Base-by-base conservation (phyloP, 352 stramenopile genomes). In the Pythium vanterpoolii region DNA sequence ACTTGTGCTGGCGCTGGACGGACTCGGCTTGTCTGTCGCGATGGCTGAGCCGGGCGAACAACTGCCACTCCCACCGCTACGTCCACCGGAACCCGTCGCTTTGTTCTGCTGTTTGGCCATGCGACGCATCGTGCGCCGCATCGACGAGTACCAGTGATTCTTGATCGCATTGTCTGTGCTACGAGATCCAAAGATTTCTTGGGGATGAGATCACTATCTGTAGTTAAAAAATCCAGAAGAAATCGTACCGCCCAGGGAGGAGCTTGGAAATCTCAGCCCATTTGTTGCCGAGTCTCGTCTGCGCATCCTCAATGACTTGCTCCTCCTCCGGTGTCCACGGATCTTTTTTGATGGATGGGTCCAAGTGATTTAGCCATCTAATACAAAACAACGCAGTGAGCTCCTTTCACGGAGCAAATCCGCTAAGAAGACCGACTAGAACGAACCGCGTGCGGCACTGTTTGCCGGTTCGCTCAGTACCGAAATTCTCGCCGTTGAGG, bases 241-340 rank as follows among this genome's bases (percentile, higher is more conserved):
- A 11, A 23, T 18, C 58, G n/a, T 61, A 91, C 79, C 83, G 75
- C 27, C 96, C 96, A 42, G 96, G 95, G 9, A 99, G 74, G 0
- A 96, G 77, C 66, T 99, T 99, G 30, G 96, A 96, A 71, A 99
- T 99, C 72, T 98, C 94, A 8, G 93, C 93, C 97, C 97, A 99
- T 53, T 98, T 96, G 78, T 99, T 99, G 18, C 97, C 97, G 27
- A 96, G 86, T 21, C 87, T 71, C 21, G 80, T 92, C 63, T 97
- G 90, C 5, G 85, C 83, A 54, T 94, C 80, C 48, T 96, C 86
- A 40, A 98, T 94, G 43, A 96, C 82, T 49, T 90, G 80, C 52
- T 98, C 92, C 53, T 98, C 92, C 42, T 97, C 84, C 0, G 79
- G 68, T 1, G 84, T 92, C 84, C 84, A 94, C n/a, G 84, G 84